Conservation (phyloP, 805 yeast species). For the Candida khao-thaluensis region DNA sequence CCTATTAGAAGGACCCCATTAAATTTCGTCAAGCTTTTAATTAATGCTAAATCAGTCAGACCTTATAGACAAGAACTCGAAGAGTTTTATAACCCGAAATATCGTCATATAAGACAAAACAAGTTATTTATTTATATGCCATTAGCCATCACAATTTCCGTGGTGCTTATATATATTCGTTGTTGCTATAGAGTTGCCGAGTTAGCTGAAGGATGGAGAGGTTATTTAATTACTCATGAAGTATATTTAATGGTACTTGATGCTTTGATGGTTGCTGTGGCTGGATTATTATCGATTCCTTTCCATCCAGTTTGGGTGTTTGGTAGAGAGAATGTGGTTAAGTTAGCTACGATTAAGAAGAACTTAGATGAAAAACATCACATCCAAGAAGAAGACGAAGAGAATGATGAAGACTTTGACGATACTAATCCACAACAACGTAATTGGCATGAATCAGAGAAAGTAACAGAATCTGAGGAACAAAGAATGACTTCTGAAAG, state of each 20-base stretch:
- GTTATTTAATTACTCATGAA: conserved; percentile 37
- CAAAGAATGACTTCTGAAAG: too few species aligned
- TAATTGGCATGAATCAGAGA: too few species aligned
- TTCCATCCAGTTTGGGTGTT: conserved; percentile 41
- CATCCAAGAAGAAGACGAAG: neutral
- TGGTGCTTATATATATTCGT: conserved; percentile 32
- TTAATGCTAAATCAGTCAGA: conserved; percentile 24
- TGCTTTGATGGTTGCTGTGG: conserved; percentile 36
- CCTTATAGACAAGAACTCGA: conserved; percentile 27
- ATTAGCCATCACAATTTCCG: conserved; percentile 32
- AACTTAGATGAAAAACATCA: conserved; percentile 20
- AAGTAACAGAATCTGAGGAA: too few species aligned
- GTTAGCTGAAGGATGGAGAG: conserved; percentile 37
- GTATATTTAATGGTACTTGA: conserved; percentile 38
- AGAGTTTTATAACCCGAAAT: conserved; percentile 28
- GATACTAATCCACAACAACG: neutral
- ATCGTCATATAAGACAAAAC: conserved; percentile 21
- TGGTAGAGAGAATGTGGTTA: conserved; percentile 28
- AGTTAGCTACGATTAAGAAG: conserved; percentile 27
- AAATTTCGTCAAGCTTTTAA: conserved; percentile 29
- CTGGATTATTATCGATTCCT: conserved; percentile 34
- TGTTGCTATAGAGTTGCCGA: conserved; percentile 43
- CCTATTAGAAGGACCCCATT: conserved; percentile 20
- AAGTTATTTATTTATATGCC: conserved; percentile 33
- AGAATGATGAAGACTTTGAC: neutral